Conservation (phyloP, 2,329 filamentous ascomycete species). For the Clonostachys chloroleuca region DNA sequence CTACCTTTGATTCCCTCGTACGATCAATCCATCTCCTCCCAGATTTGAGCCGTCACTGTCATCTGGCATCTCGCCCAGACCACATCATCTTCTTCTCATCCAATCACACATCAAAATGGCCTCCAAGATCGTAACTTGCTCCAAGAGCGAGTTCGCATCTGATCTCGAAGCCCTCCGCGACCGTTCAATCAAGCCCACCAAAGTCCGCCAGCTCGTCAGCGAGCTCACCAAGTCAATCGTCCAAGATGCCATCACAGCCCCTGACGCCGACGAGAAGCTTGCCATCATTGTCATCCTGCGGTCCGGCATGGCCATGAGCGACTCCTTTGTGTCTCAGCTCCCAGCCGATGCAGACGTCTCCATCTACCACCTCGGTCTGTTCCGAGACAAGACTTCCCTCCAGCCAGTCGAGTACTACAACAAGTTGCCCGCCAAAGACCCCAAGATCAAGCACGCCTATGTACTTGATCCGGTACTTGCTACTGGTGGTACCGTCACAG, state of each 20-base stretch:
- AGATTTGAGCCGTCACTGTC: neutral
- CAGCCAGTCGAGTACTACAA: conserved; percentile 69
- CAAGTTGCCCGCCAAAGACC: conserved; percentile 44
- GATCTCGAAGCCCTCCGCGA: no score
- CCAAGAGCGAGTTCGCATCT: no score
- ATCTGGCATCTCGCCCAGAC: neutral
- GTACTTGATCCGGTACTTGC: conserved; percentile 65
- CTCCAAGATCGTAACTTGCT: neutral
- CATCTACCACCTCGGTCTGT: conserved; percentile 63
- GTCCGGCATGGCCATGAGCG: conserved; percentile 29
- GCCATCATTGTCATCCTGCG: conserved; percentile 26
- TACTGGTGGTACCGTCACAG: conserved; percentile 61
- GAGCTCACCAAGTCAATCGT: conserved; percentile 14
- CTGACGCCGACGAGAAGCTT: conserved; percentile 13
- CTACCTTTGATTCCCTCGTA: no score
- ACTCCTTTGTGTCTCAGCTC: conserved; percentile 20
- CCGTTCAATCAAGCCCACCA: conserved; percentile 7
- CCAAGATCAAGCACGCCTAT: conserved; percentile 47
- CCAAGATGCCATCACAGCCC: conserved; percentile 8
- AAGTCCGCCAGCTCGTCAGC: conserved; percentile 12
- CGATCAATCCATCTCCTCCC: no score
- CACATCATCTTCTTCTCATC: neutral
- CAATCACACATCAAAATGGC: neutral
- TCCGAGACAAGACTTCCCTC: conserved; percentile 24
- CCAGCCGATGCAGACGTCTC: conserved; percentile 14